Evolutionary conservation across 2,329 filamentous ascomycete species (phyloP).

Genomic region (Ascochyta koolunga): DNA sequence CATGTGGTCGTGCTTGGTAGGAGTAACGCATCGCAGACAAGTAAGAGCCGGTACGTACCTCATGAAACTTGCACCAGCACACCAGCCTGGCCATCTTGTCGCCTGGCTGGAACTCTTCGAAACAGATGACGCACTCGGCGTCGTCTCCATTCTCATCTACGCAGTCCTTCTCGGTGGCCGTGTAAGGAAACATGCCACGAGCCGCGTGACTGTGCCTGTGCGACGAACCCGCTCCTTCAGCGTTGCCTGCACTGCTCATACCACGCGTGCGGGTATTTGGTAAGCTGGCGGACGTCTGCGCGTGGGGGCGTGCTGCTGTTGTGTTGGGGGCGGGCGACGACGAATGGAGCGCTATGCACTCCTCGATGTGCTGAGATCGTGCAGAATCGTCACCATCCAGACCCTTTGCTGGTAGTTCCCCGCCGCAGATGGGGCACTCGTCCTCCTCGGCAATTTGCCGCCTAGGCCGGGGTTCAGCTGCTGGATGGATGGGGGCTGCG

Average conservation of each 20-base stretch:
- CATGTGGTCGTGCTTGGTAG: neutral
- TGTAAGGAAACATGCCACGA: slow-evolving; percentile 58
- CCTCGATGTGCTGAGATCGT: slow-evolving; percentile 54
- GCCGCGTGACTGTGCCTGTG: slow-evolving; percentile 34
- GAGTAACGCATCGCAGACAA: neutral
- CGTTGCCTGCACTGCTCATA: slow-evolving; percentile 38
- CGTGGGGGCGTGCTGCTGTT: slow-evolving; percentile 6
- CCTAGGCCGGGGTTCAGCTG: slow-evolving; percentile 28
- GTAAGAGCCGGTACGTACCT: slow-evolving; percentile 41
- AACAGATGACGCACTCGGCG: slow-evolving; percentile 68
- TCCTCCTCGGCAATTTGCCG: slow-evolving; percentile 67
- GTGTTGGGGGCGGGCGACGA: slow-evolving; percentile 26
- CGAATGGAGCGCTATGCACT: slow-evolving; percentile 48
- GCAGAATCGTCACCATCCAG: slow-evolving; percentile 46
- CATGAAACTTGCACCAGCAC: slow-evolving; percentile 69
- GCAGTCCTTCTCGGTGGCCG: slow-evolving; percentile 69
- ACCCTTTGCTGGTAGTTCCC: slow-evolving; percentile 66
- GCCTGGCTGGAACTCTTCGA: slow-evolving; percentile 67
- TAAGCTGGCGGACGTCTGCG: slow-evolving; percentile 34
- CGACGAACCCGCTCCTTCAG: slow-evolving; percentile 32
- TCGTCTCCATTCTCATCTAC: slow-evolving; percentile 57
- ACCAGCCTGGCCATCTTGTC: slow-evolving; percentile 65
- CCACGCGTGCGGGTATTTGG: slow-evolving; percentile 40
- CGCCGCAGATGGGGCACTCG: slow-evolving; percentile 78
- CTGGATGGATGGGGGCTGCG: slow-evolving; percentile 17